Base-by-base conservation (phyloP, 2,329 filamentous ascomycete genomes). In the Colletotrichum siamense region DNA sequence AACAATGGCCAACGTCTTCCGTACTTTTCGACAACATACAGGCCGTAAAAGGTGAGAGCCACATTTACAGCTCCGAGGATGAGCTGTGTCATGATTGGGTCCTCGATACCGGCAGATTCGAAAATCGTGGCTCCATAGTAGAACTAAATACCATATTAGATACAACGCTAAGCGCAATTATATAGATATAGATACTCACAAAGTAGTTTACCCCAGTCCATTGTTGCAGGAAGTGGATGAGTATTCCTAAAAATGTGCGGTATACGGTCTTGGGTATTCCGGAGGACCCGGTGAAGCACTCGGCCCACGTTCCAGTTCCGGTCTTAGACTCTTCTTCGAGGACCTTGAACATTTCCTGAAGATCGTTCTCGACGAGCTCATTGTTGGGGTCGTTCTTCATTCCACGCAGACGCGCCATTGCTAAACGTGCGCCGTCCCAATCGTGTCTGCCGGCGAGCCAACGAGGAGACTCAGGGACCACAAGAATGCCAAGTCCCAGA, bases 91-190 rank as follows among this genome's bases (percentile, higher is more conserved):
- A 91, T 86, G 79, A 93, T 94, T 22, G 91, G 91, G 82, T 95
- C 93, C 3, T 89, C 83, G 63, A 95, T 88, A 75, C 93, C 93
- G 5, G 93, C 92, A 1, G 92, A 90, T 71, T 89, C 76, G 83
- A 96, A 95, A 80, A 95, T 91, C 12, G 90, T 91, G 10, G 91
- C 91, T n/a, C 90, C 90, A 80, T 94, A 95, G 84, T 92, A 92
- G 80, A 92, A 91, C 59, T 62, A 15, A 1, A 62, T 3, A 28
- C 18, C 59, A 18, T 0, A 18, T 62, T 30, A 62, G 59, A 28
- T 6, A 18, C 18, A 28, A 12, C 6, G 0, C 26, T 6, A 28
- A 59, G 0, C 24, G 0, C 0, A 57, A 26, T 24, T 26, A 0
- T 57, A 5, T 57, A 26, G 3, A 24, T 4, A 28, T 8, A 2